These are phyloP conservation scores for Comarum palustre DNA, from an alignment of 306 rosid species.

Conservation along the genomic window DNA sequence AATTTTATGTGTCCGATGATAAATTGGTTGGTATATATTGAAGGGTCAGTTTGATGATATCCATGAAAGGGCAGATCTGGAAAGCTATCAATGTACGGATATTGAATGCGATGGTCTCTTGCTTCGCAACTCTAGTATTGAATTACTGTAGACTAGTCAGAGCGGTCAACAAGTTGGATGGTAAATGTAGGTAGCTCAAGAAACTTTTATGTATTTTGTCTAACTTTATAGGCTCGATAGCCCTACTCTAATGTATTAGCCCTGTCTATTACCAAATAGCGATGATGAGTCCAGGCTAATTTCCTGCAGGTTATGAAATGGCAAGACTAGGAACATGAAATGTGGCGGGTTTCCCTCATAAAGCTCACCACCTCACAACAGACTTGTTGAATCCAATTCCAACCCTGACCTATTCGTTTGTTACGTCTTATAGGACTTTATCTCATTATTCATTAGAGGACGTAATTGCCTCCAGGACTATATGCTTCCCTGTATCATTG, in stretches of 20 bases:
- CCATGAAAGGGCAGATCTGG: conserved; percentile 70
- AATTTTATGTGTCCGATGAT: conserved; percentile 8
- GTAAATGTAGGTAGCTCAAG: background rate
- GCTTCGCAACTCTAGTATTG: conserved; percentile 67
- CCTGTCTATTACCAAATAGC: no score
- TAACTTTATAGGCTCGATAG: no score
- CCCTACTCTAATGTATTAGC: no score
- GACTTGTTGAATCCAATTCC: no score
- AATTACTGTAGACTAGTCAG: background rate
- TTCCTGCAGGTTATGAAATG: background rate
- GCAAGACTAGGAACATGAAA: background rate
- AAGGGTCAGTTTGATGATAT: conserved; percentile 72
- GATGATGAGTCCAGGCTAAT: no score
- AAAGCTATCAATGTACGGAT: conserved; percentile 77
- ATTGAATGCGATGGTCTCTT: conserved; percentile 70
- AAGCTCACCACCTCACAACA: background rate
- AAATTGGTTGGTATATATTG: conserved; percentile 37
- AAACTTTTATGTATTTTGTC: no score
- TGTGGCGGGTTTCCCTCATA: background rate
- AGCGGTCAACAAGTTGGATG: background rate
- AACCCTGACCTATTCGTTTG: background rate
- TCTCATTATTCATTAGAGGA: no score
- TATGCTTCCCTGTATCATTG: no score
- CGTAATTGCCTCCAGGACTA: no score
- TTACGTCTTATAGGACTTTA: no score